Percentiles rank a stretch among this genome's conserved stretches.
These are phyloP conservation scores for Metrosideros polymorpha DNA, from an alignment of 441 rosid genomes.

Conservation along the genomic window DNA sequence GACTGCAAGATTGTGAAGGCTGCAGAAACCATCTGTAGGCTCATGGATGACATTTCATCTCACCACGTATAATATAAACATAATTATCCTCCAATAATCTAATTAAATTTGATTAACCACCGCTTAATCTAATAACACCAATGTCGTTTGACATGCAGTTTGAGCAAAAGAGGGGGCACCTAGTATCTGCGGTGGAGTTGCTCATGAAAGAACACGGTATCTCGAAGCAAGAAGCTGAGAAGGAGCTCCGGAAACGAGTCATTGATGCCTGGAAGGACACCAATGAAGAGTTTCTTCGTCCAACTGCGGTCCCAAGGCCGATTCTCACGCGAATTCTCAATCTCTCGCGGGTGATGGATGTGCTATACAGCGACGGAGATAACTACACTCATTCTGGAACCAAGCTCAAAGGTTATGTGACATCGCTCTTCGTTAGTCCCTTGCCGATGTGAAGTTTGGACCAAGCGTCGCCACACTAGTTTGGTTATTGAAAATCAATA, in stretches of 20 bases:
- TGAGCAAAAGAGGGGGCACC: background rate
- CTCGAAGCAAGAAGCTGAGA: background rate
- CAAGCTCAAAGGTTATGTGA: background rate
- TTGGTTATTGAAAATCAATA: background rate
- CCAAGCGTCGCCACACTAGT: background rate
- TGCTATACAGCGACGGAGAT: background rate
- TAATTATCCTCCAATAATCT: background rate
- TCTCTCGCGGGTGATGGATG: background rate
- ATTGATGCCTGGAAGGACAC: background rate
- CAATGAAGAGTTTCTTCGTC: background rate
- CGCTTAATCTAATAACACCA: background rate
- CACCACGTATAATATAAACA: background rate
- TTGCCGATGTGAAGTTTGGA: background rate
- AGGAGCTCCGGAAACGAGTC: background rate
- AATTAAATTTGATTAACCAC: background rate
- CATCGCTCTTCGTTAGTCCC: background rate
- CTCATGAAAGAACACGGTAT: background rate
- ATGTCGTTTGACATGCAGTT: background rate
- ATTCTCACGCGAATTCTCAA: background rate
- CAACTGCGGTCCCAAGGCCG: background rate
- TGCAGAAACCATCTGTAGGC: background rate
- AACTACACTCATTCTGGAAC: background rate
- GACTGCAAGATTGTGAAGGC: background rate
- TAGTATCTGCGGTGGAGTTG: background rate
- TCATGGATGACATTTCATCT: background rate